Base-by-base conservation (phyloP, 2,329 filamentous ascomycete genomes). In the Nemania serpens region DNA sequence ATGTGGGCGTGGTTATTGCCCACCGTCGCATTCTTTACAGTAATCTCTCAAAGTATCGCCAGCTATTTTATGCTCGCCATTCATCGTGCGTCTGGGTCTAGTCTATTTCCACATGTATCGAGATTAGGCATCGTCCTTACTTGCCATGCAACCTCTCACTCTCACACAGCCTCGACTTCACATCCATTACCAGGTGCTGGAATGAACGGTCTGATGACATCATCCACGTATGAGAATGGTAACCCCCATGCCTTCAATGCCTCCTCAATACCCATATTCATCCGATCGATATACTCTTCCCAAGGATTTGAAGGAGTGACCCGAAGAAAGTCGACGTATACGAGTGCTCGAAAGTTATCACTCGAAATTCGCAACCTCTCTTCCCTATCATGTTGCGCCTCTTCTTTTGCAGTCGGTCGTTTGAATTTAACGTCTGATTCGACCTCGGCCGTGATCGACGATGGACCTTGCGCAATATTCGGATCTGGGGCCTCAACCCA, bases 211-310 rank as follows among this genome's bases (percentile, higher is more conserved):
- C 61, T 47, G 2, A 63, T 52, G 2, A 63, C 61, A 1, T 48
- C 18, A 4, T 66, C 49, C 37, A 68, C 84, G 74, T 89, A 90
- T 41, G 59, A 68, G 67, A 72, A 62, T 34, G 86, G 84, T 69
- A 90, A 72, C 0, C 84, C 84, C 74, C 77, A 79, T 64, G 79
- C 75, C 62, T 69, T 69, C 15, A 84, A 62, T 25, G 84, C 87
- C 75, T 91, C 87, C 34, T 75, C 66, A 29, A 90, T 85, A 1
- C 85, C 88, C 64, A 73, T 74, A 70, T 89, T 88, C 84, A 91
- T 89, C 29, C 87, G 74, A 45, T 74, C 78, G 7, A 90, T 74
- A 68, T 90, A 90, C 75, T 90, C 88, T 2, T 77, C 68, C 67
- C 75, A 75, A 2, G 85, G 82, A 45, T 45, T 59, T n/a, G 74